Evolutionary conservation across 805 yeast species (phyloP), one percentile per base, ranked within the genome.

Genomic region (Grigorovia jiainica): DNA sequence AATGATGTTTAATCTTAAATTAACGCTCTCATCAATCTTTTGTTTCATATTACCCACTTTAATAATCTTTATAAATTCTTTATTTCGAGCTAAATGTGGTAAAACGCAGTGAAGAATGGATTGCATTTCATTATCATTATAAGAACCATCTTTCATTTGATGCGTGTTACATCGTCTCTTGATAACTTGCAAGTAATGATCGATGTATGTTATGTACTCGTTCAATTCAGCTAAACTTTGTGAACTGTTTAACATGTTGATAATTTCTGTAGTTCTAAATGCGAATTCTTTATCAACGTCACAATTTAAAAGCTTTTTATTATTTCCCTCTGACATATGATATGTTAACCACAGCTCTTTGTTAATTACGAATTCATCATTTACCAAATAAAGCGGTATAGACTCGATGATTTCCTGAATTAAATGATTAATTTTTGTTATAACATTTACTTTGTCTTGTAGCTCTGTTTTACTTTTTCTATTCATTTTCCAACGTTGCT

Each of bases 31-130:
- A 42, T 60, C 64, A 18, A 55, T 54, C 8, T 50, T 48, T 40
- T 60, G 63, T 34, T 58, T 57, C 50, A 58, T 48, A 36, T 56
- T 58, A 3, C 64, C 64, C 2, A 57, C 63, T 46, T 58, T 58
- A 4, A 60, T 39, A 7, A 51, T 51, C 9, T 50, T 47, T 4
- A 54, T 45, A 25, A 52, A 58, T n/a, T 42, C 36, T 38, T 57
- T 58, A 42, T 55, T 53, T 18, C 51, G 51, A 32, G 47, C 43
- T 23, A 54, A 36, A 27, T 49, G 54, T 15, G 52, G 58, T 19
- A 52, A 39, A 21, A 19, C 15, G 30, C 23, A 49, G 5, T 24
- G n/a, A 9, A 36, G 33, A 17, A 34, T 41, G 17, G 18, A 15
- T 17, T 43, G 32, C 13, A 17, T n/a, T 36, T 36, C 30, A 36